Percentiles rank a stretch among this genome's conserved stretches.
Conservation (phyloP, 352 stramenopile genomes). For the Discostella stelligera region DNA sequence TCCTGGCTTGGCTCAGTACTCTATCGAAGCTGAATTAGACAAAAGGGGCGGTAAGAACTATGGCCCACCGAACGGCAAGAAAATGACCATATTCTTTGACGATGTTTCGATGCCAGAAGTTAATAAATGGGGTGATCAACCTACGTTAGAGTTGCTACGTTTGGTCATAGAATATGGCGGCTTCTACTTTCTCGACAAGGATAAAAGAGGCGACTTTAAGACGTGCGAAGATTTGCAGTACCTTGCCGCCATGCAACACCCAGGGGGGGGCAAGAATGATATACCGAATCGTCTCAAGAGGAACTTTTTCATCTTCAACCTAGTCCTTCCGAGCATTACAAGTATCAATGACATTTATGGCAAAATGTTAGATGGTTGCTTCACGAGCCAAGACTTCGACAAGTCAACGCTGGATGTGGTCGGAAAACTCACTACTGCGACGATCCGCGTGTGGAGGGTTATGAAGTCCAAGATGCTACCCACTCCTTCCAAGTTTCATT, state of each 20-base stretch:
- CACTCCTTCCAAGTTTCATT: conserved; percentile 97
- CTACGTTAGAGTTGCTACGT: conserved; percentile 96
- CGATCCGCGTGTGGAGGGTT: conserved; percentile 94
- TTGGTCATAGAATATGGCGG: conserved; percentile 95
- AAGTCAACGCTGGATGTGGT: conserved; percentile 87
- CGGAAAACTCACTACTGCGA: conserved; percentile 92
- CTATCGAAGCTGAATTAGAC: conserved; percentile 96
- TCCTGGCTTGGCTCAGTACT: conserved; percentile 96
- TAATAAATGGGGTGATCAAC: conserved; percentile 98
- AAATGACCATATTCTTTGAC: conserved; percentile 99
- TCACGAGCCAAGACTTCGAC: conserved; percentile 86
- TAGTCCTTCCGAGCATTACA: conserved; percentile 94
- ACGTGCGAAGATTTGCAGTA: conserved; percentile 97
- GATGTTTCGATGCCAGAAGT: conserved; percentile 95
- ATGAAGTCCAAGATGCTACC: conserved; percentile 97
- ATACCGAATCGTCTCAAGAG: conserved; percentile 98
- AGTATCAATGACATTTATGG: conserved; percentile 99
- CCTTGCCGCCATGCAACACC: conserved; percentile 96
- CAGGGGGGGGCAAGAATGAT: conserved; percentile 95
- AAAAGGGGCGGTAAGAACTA: conserved; percentile 98
- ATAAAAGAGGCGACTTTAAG: conserved; percentile 98
- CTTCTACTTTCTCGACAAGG: conserved; percentile 98
- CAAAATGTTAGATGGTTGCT: conserved; percentile 94
- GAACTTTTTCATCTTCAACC: conserved; percentile 99
- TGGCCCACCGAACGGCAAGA: conserved; percentile 95